Conservation (phyloP, 2,329 filamentous ascomycete species). For the Ophiostoma populinum region DNA sequence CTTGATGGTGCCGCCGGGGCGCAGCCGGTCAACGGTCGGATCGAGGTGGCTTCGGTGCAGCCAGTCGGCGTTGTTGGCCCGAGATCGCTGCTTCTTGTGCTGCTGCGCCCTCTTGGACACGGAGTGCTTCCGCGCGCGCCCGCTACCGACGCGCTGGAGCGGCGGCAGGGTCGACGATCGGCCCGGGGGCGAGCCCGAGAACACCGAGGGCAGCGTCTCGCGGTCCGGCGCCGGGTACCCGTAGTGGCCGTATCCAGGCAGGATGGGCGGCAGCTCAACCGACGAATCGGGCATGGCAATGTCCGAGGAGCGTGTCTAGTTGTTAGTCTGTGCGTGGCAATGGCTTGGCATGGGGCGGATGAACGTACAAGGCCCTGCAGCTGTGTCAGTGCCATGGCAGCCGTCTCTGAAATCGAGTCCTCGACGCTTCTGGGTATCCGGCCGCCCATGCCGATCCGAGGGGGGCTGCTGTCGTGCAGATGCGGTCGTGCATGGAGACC, state of each 20-base stretch:
- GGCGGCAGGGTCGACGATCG: conserved; percentile 80
- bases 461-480: conserved; percentile 45
- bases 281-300: conserved; percentile 44
- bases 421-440: conserved; percentile 53
- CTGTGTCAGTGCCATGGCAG: conserved; percentile 74
- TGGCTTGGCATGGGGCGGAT: too few relatives aligned
- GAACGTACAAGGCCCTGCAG: conserved; percentile 59
- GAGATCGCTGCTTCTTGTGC: conserved; percentile 66
- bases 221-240: conserved; percentile 61
- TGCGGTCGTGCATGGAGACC: conserved; percentile 25
- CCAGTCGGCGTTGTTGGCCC: conserved; percentile 51
- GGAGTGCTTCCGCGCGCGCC: conserved; percentile 68
- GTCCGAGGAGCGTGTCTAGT: conserved; percentile 63
- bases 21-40: conserved; percentile 34
- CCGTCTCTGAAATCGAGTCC: conserved; percentile 55
- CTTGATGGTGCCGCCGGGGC: conserved; percentile 54
- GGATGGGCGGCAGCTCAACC: conserved; percentile 57
- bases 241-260: conserved; percentile 32
- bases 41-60: conserved; percentile 40
- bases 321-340: too few relatives aligned
- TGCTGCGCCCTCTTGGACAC: conserved; percentile 64
- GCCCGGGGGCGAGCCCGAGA: conserved; percentile 66
- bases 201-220: conserved; percentile 67
- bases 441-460: conserved; percentile 41
- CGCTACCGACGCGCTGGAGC: conserved; percentile 55